Base-by-base conservation (phyloP, 768 basidiomycete species). In the Artomyces pyxidatus region DNA sequence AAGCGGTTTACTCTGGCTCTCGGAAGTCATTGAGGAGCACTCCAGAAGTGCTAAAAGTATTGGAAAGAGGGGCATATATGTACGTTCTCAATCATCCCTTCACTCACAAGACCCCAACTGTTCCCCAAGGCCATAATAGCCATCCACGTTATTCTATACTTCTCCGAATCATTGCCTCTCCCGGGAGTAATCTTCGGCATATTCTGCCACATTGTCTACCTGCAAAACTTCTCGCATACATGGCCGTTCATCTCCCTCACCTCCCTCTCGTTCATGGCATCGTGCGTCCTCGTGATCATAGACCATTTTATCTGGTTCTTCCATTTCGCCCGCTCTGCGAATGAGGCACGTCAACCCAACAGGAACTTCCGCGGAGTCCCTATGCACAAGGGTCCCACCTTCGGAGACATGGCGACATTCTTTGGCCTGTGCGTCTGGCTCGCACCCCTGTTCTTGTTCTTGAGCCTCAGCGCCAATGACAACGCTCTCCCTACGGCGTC, bases 251-350 rank as follows among this genome's bases (percentile, higher is more conserved):
- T 99, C 58, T 93, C 90, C 2, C 77, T 99, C 42, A 77, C 88
- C 14, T 97, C 94, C 0, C 62, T 71, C 17, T 79, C 81, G 6
- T 98, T 99, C 74, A 65, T 98, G 40, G 74, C 79, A 0, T 97
- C 94, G 0, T 96, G 93, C 65, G 54, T 76, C 17, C 70, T 94
- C 47, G 95, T 96, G 55, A 76, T 99, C 49, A 65, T 71, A 1
- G 91, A 97, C 69, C 96, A 98, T 66, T 97, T 97, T 62, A 64
- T 90, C 35, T 97, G 94, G 90, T 99, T 99, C 73, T 91, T 88
- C 69, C 77, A 98, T 68, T 98, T 98, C 65, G 80, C 93, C 37
- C 76, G 70, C 25, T 58, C 84, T 32, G 78, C 83, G 8, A 80
- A 79, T 49, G 77, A 84, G 29, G 77, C 83, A 14, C 71, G 81